Evolutionary conservation across 345 rosid genomes (phyloP), one percentile per base, ranked within the genome.

Genomic region (Stellera chamaejasme): DNA sequence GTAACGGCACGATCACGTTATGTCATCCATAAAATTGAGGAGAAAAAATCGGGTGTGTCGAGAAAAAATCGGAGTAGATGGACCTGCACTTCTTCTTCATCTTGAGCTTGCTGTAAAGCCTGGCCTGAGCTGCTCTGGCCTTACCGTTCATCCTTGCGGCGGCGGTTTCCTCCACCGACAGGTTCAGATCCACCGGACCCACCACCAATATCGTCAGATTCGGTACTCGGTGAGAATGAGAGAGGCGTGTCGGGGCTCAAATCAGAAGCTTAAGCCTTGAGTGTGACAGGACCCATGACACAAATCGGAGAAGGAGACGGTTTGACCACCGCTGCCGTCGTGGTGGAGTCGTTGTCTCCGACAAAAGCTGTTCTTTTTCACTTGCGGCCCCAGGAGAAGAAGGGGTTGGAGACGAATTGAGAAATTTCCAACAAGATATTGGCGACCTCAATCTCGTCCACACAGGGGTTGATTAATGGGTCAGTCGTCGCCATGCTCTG

Each of bases 161-260:
- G 39, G 5, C 39, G 55, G n/a, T 51, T 48, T 63, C 70, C 44
- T 28, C 54, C 0, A 27, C n/a, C 2, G 63, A 48, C 2, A 62
- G 46, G 60, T 71, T 75, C 13, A 75, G 76, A 65, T 75, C 76
- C 48, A 11, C 10, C 43, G 67, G 55, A 12, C 52, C 56, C 57
- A 16, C 43, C 39, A 32, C 39, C 39, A n/a, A n/a, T 32, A 51
- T 65, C 78, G 13, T 73, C 78, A 39, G 67, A 53, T 65, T 73
- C 82, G 50, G 39, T 32, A 7, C 74, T 73, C 0, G 75, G 75
- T 12, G 55, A 58, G 63, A 71, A 72, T 4, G 67, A 59, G 6
- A 72, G 66, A 2, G 82, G 82, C 15, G 82, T 65, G 0, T 62
- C 67, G 2, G 82, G 79, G 41, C 79, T 74, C 5, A 65, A 42